Conservation (phyloP, 768 basidiomycete genomes). For the Kwoniella shandongensis region DNA sequence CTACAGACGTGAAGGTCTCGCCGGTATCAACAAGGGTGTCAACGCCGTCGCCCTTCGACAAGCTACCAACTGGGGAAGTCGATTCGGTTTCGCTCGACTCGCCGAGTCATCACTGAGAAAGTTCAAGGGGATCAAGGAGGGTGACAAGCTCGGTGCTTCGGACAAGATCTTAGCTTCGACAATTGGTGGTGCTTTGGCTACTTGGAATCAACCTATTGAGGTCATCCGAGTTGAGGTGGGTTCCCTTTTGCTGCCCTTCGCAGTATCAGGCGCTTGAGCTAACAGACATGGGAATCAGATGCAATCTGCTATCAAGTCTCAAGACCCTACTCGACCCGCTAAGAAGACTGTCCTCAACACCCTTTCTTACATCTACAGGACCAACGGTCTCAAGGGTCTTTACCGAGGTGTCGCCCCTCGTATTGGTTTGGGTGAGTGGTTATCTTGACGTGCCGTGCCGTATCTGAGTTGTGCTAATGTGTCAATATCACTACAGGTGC, state of each 20-base stretch:
- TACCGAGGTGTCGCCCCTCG: constrained; percentile 98
- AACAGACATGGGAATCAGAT: no score
- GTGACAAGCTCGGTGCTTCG: constrained; percentile 67
- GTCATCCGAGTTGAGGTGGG: constrained; percentile 90
- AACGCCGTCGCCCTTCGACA: constrained; percentile 62
- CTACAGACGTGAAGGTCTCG: constrained; percentile 86
- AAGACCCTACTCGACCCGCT: constrained; percentile 74
- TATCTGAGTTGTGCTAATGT: neutral
- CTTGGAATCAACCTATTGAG: constrained; percentile 99
- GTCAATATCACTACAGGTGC: constrained; percentile 19
- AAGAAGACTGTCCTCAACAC: constrained; percentile 89
- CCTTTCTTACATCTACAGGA: constrained; percentile 87
- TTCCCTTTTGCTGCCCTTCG: constrained; percentile 1
- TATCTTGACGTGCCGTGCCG: no score
- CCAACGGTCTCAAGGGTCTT: constrained; percentile 92
- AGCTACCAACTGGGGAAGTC: constrained; percentile 57
- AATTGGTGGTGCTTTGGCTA: constrained; percentile 87
- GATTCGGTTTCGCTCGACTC: constrained; percentile 92
- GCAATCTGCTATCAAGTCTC: constrained; percentile 96
- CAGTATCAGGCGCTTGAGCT: no score
- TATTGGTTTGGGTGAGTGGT: constrained; percentile 73
- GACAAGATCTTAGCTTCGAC: constrained; percentile 89
- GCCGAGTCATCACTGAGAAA: constrained; percentile 78
- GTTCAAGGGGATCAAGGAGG: constrained; percentile 73
- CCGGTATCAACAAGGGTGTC: constrained; percentile 98